Evolutionary conservation across 257 asterid genomes (phyloP), one percentile per base, ranked within the genome.

Genomic region (Schizonepeta tenuifolia): DNA sequence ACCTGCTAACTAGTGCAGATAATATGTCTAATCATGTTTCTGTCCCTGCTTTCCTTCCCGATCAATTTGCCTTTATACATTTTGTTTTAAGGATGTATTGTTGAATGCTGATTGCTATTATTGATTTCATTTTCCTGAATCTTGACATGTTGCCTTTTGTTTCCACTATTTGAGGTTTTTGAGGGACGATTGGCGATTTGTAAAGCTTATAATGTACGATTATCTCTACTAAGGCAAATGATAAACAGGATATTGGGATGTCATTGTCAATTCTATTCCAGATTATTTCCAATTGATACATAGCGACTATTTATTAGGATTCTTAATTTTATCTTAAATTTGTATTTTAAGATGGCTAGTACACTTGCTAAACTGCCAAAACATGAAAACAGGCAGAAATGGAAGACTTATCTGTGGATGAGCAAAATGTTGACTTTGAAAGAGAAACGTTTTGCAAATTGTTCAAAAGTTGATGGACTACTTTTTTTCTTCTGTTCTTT

Each of bases 71-170:
- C 38, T 62, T 11, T 36, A 54, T 28, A 65, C 75, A 4, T 35
- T 49, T 50, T 31, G 21, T 65, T 24, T 59, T 15, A 26, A 26
- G 57, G 62, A 55, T 56, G 21, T 49, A 31, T 5, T 31, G 36
- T 31, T 31, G 36, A 31, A 31, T 20, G 20, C 10, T 9, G 66
- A 67, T 56, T 72, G 20, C 55, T n/a, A 28, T 24, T 26, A 17
- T 75, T 67, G 72, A 36, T 69, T 60, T 65, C 49, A 5, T 75
- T 60, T 31, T 15, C 41, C 59, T 59, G 54, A 24, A 26, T 63
- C 54, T 66, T 70, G 36, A 26, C 31, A 33, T 72, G 28, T 47
- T 56, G 5, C 28, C 10, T 20, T 55, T 36, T 15, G 40, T 28
- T 62, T 31, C 47, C 57, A 38, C 49, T 75, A 17, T 59, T 31